phyloP scores from a whole-genome alignment of 768 basidiomycete species.

The Phanerodontia chrysosporium region DNA sequence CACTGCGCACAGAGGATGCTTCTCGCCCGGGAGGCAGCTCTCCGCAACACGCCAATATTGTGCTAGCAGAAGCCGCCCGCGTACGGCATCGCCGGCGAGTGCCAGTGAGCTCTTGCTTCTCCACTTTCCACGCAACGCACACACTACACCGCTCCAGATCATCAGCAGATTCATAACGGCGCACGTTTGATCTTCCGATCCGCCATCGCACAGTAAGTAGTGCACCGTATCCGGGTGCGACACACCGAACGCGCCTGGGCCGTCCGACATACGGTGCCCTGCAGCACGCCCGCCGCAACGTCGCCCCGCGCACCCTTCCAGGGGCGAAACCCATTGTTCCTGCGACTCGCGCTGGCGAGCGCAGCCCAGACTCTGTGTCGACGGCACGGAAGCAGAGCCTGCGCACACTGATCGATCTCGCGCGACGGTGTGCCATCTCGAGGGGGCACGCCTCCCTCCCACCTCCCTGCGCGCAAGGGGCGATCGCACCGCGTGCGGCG shows the following conservation, averaged over 20 bases:
- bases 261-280: background rate
- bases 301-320: background rate
- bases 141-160: background rate
- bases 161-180: background rate
- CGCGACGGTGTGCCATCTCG: background rate
- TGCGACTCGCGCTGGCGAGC: background rate
- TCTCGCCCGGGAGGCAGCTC: background rate
- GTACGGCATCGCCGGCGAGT: background rate
- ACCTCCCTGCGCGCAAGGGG: background rate
- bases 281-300: background rate
- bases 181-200: background rate
- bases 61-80: background rate
- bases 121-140: background rate
- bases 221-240: background rate
- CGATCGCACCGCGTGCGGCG: background rate
- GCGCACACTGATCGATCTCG: background rate
- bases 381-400: background rate
- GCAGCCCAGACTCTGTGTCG: background rate
- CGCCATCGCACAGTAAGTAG: too few relatives aligned
- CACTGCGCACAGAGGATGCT: background rate
- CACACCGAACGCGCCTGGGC: background rate
- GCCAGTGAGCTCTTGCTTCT: background rate
- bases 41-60: background rate
- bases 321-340: background rate
- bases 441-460: background rate